Evolutionary conservation across 139 green algal genomes (phyloP).

Genomic region (Coelastrella sp.): DNA sequence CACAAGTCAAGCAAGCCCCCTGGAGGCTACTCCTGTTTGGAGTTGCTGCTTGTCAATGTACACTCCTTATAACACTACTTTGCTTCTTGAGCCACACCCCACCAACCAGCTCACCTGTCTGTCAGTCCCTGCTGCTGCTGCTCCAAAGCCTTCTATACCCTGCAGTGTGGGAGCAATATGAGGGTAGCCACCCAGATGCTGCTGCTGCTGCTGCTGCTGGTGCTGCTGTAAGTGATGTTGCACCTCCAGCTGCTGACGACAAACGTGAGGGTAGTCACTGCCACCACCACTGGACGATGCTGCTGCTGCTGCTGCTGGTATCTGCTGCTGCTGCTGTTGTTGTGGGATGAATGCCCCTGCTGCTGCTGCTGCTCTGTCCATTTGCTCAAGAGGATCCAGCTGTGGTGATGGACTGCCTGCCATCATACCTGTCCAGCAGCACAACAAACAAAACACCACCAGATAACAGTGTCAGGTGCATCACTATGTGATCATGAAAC

Average conservation of each 20-base stretch:
- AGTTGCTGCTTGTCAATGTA: too few relatives aligned
- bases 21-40: too few relatives aligned
- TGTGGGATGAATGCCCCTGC: background rate
- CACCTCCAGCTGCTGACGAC: conserved; percentile 15
- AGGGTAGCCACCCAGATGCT: background rate
- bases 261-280: background rate
- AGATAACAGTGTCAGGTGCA: background rate
- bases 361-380: background rate
- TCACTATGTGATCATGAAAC: too few relatives aligned
- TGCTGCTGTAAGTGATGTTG: conserved; percentile 37
- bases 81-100: too few relatives aligned
- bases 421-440: background rate
- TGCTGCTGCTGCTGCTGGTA: conserved; percentile 13
- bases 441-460: background rate
- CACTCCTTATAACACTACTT: too few relatives aligned
- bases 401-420: background rate
- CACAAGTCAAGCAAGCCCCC: too few relatives aligned
- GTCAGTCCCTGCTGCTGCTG: background rate
- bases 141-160: conserved; percentile 9
- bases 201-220: conserved; percentile 1
- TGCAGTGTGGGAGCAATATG: background rate
- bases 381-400: background rate
- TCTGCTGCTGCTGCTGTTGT: background rate
- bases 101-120: background rate
- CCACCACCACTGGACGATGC: background rate